Evolutionary conservation across 2,329 filamentous ascomycete genomes (phyloP).

Genomic region (Fusarium burgessii): DNA sequence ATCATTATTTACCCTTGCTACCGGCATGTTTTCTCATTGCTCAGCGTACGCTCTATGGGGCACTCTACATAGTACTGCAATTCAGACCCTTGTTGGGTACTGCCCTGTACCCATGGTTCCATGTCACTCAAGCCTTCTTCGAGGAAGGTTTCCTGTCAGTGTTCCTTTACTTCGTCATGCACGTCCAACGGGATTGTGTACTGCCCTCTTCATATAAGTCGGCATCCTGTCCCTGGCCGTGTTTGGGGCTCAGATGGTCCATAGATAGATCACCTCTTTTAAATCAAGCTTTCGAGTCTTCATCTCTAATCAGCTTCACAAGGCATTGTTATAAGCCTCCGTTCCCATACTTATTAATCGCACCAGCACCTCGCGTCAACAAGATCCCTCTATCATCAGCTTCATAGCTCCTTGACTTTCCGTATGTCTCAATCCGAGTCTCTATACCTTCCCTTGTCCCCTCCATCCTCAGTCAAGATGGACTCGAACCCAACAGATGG

Average conservation of each 20-base stretch:
- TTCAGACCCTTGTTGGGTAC: conserved; percentile 44
- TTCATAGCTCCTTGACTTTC: conserved; percentile 39
- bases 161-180: conserved; percentile 48
- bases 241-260: conserved; percentile 49
- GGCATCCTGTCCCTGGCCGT: conserved; percentile 46
- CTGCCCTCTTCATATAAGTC: conserved; percentile 51
- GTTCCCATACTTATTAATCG: conserved; percentile 34
- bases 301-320: conserved; percentile 39
- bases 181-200: conserved; percentile 42
- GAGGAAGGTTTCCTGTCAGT: conserved; percentile 45
- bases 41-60: conserved; percentile 40
- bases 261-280: conserved; percentile 47
- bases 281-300: conserved; percentile 40
- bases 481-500: conserved; percentile 45
- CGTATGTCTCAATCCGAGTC: conserved; percentile 49
- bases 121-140: conserved; percentile 46
- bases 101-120: conserved; percentile 41
- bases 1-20: conserved; percentile 41
- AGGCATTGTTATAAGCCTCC: conserved; percentile 41
- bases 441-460: conserved; percentile 46
- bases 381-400: conserved; percentile 35
- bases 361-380: conserved; percentile 34
- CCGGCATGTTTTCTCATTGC: conserved; percentile 43
- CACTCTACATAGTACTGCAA: conserved; percentile 37
- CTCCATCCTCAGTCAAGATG: conserved; percentile 48